phyloP scores from a whole-genome alignment of 495 filamentous ascomycete genomes.

The Evernia prunastri region DNA sequence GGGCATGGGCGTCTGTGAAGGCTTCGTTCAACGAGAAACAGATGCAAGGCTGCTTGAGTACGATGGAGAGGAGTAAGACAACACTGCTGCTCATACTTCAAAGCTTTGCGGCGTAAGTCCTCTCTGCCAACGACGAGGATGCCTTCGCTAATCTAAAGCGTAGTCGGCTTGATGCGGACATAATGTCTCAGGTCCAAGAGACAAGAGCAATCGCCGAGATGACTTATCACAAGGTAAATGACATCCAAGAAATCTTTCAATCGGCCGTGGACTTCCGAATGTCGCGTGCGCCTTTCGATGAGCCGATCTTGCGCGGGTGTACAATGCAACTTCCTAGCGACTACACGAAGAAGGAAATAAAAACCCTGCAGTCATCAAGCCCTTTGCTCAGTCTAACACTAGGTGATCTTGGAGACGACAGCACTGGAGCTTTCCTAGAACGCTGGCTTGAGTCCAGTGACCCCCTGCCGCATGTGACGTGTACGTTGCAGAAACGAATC shows the following conservation, averaged over 20 bases:
- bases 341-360: background rate
- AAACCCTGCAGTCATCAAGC: background rate
- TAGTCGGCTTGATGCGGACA: constrained; percentile 7
- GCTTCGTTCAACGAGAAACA: constrained; percentile 14
- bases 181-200: constrained; percentile 4
- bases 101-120: constrained; percentile 6
- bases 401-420: constrained; percentile 4
- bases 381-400: background rate
- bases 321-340: background rate
- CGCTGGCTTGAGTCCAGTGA: background rate
- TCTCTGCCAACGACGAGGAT: background rate
- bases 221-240: constrained; percentile 2
- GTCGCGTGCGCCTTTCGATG: no score
- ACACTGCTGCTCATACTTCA: constrained; percentile 6
- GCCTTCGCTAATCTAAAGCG: background rate
- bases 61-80: constrained; percentile 10
- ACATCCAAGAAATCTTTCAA: constrained; percentile 5
- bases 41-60: constrained; percentile 3
- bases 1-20: constrained; percentile 9
- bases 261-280: background rate
- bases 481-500: background rate
- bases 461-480: background rate
- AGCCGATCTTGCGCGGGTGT: background rate
- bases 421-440: background rate
- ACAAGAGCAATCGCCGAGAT: background rate